A percentile compares a stretch with the other conserved stretches of the same genome.
Conservation (phyloP, 805 yeast genomes). For the Tetrapisispora nanseiensis region DNA sequence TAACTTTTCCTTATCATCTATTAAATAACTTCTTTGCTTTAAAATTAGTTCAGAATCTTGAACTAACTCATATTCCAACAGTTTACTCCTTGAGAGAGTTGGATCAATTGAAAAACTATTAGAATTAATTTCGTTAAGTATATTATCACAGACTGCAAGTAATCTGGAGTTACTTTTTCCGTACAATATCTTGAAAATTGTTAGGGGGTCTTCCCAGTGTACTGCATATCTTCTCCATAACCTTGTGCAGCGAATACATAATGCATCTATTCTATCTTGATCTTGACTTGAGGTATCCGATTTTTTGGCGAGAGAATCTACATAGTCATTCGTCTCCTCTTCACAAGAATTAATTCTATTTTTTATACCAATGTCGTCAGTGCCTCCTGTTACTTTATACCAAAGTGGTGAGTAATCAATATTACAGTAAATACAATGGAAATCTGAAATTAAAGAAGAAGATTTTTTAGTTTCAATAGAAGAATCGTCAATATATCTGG, state of each 20-base stretch:
- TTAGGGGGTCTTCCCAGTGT: slow-evolving; percentile 72
- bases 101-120: slow-evolving; percentile 11
- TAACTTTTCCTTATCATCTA: slow-evolving; percentile 11
- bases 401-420: slow-evolving; percentile 30
- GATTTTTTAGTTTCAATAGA: slow-evolving; percentile 55
- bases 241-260: slow-evolving; percentile 81
- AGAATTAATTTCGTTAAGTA: slow-evolving; percentile 13
- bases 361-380: slow-evolving; percentile 20
- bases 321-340: slow-evolving; percentile 14
- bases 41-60: slow-evolving; percentile 51
- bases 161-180: slow-evolving; percentile 15
- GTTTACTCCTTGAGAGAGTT: slow-evolving; percentile 28
- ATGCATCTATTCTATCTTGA: slow-evolving; percentile 38
- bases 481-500: slow-evolving; percentile 36
- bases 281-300: neutral
- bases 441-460: slow-evolving; percentile 29
- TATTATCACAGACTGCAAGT: slow-evolving; percentile 9
- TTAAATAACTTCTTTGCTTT: slow-evolving; percentile 36
- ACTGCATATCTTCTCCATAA: slow-evolving; percentile 88
- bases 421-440: slow-evolving; percentile 66
- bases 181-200: slow-evolving; percentile 41
- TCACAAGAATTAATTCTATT: slow-evolving; percentile 10
- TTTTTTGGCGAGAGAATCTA: too few species aligned
- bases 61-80: slow-evolving; percentile 56
- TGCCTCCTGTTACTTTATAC: slow-evolving; percentile 29